A percentile compares a stretch with the other conserved stretches of the same genome.
phyloP scores from a whole-genome alignment of 805 yeast species.

The Komagataella ulmi region DNA sequence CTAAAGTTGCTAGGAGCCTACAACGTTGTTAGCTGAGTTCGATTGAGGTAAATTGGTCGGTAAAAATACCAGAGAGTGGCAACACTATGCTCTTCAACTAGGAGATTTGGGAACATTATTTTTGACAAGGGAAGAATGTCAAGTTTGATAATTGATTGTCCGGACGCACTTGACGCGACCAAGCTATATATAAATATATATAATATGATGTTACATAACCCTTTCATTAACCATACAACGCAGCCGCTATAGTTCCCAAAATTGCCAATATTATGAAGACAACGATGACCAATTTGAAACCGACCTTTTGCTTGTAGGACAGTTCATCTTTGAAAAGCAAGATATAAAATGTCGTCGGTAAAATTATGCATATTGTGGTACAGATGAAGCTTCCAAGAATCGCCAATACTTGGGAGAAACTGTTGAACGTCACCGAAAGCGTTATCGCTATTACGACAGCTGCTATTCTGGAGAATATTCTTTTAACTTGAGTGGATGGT shows the following conservation, averaged over 20 bases:
- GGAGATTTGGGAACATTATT: background rate
- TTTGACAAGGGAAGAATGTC: background rate
- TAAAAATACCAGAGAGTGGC: conserved; percentile 16
- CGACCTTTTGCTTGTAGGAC: conserved; percentile 20
- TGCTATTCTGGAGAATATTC: conserved; percentile 19
- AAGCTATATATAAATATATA: no score
- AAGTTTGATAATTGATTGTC: background rate
- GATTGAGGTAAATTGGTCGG: conserved; percentile 1
- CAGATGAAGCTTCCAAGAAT: conserved; percentile 74
- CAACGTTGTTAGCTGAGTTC: conserved; percentile 2
- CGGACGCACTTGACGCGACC: background rate
- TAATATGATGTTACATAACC: background rate
- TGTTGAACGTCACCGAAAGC: conserved; percentile 56
- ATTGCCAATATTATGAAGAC: conserved; percentile 35
- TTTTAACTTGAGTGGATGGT: conserved; percentile 1
- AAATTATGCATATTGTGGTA: conserved; percentile 63
- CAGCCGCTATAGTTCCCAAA: conserved; percentile 48
- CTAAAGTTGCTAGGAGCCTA: conserved; percentile 18
- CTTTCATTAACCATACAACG: conserved; percentile 6
- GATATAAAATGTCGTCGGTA: conserved; percentile 66
- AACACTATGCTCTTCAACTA: conserved; percentile 7
- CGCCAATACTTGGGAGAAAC: conserved; percentile 72
- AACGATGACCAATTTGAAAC: conserved; percentile 28
- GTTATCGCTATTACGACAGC: conserved; percentile 47
- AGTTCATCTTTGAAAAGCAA: conserved; percentile 35